phyloP scores from a whole-genome alignment of 78 protist species.

The Goniomonas avonlea region DNA sequence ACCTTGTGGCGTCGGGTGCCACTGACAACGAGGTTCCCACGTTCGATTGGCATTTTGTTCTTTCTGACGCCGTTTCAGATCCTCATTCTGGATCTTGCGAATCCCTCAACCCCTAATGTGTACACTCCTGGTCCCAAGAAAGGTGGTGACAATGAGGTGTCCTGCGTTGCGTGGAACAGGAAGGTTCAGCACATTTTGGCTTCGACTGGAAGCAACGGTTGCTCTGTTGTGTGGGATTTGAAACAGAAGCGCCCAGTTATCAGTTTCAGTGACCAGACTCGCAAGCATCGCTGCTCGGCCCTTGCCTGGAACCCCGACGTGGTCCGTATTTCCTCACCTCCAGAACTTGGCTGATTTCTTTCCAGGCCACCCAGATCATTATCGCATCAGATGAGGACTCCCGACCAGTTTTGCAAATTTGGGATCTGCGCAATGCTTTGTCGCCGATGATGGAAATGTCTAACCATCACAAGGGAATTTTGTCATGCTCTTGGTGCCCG shows the following conservation, averaged over 20 bases:
- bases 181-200: slow-evolving; percentile 78
- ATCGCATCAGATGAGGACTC: slow-evolving; percentile 81
- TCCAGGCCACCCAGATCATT: slow-evolving; percentile 60
- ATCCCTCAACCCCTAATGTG: slow-evolving; percentile 52
- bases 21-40: slow-evolving; percentile 25
- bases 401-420: slow-evolving; percentile 73
- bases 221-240: slow-evolving; percentile 73
- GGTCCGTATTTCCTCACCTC: neutral
- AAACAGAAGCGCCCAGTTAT: slow-evolving; percentile 53
- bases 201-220: slow-evolving; percentile 60
- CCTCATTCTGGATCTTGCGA: slow-evolving; percentile 60
- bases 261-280: slow-evolving; percentile 41
- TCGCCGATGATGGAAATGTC: slow-evolving; percentile 38
- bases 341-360: neutral
- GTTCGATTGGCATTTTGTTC: slow-evolving; percentile 6
- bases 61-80: slow-evolving; percentile 17
- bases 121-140: slow-evolving; percentile 37
- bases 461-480: slow-evolving; percentile 24
- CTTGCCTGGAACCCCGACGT: slow-evolving; percentile 81
- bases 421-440: slow-evolving; percentile 78
- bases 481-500: slow-evolving; percentile 81
- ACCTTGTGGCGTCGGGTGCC: slow-evolving; percentile 77
- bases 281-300: slow-evolving; percentile 39
- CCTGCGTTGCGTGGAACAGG: slow-evolving; percentile 80
- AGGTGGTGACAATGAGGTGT: slow-evolving; percentile 44